Evolutionary conservation across 257 asterid genomes (phyloP).

Genomic region (Sherardia arvensis): DNA sequence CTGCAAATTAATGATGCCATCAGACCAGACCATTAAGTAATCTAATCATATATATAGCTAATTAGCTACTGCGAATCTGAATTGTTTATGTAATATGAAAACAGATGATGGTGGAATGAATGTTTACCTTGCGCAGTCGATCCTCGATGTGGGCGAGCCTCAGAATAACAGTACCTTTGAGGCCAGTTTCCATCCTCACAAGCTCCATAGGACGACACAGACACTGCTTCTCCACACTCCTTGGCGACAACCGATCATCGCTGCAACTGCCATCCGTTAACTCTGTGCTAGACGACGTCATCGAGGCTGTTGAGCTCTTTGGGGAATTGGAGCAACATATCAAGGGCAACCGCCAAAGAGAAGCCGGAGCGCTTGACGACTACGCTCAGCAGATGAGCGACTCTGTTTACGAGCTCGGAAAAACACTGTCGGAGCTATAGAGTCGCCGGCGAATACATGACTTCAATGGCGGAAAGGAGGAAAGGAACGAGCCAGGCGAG

Average conservation of each 20-base stretch:
- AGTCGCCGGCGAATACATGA: slow-evolving; percentile 46
- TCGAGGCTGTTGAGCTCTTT: slow-evolving; percentile 42
- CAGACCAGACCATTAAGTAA: too few relatives aligned
- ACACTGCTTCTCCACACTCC: slow-evolving; percentile 43
- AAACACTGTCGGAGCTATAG: slow-evolving; percentile 49
- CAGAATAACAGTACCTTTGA: slow-evolving; percentile 53
- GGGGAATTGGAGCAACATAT: too few relatives aligned
- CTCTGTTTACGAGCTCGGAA: slow-evolving; percentile 56
- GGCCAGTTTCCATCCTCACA: slow-evolving; percentile 48
- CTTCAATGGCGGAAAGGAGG: slow-evolving; percentile 82
- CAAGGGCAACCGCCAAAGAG: slow-evolving; percentile 32
- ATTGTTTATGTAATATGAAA: too few relatives aligned
- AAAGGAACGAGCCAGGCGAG: too few relatives aligned
- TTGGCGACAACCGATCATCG: slow-evolving; percentile 29
- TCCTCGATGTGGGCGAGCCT: slow-evolving; percentile 51
- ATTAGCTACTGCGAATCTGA: too few relatives aligned
- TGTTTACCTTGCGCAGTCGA: slow-evolving; percentile 48
- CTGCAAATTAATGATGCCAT: too few relatives aligned
- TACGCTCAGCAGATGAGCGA: slow-evolving; percentile 70
- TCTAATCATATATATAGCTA: too few relatives aligned
- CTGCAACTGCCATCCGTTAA: too few relatives aligned
- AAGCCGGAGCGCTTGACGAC: slow-evolving; percentile 49
- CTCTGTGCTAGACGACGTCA: slow-evolving; percentile 28
- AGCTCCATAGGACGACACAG: slow-evolving; percentile 55
- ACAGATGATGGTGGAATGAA: too few relatives aligned